Conservation (phyloP, 192 early-diverging fungal species). For the Gonapodya sp. region DNA sequence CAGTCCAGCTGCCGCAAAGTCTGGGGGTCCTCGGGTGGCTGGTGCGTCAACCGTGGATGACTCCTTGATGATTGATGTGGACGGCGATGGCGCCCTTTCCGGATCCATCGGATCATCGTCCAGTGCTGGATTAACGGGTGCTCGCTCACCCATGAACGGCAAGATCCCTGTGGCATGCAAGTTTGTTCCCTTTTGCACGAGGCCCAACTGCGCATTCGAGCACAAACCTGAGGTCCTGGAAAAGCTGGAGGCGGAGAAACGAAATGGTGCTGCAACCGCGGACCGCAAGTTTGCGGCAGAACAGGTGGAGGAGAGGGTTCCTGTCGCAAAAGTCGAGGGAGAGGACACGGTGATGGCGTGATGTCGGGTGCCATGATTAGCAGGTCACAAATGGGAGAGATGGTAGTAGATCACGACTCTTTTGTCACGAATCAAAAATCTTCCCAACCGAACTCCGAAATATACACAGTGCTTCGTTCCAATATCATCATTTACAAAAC, state of each 20-base stretch:
- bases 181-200: constrained; percentile 25
- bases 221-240: constrained; percentile 12
- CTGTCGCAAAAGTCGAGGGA: not conserved
- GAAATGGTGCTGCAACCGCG: too few relatives aligned
- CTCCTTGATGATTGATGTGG: not conserved
- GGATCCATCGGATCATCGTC: not conserved
- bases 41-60: not conserved
- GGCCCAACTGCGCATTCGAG: constrained; percentile 24
- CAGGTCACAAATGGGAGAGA: not conserved
- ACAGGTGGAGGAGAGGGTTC: constrained; percentile 18
- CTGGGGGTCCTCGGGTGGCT: not conserved
- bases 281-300: constrained; percentile 19
- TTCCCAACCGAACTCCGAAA: too few relatives aligned
- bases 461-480: not conserved
- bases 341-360: not conserved
- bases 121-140: not conserved
- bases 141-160: not conserved
- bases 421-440: too few relatives aligned
- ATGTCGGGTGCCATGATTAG: not conserved
- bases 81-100: not conserved
- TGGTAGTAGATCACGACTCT: not conserved
- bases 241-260: not conserved
- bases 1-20: not conserved
- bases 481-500: not conserved
- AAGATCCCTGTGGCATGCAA: constrained; percentile 19